Evolutionary conservation across 2,329 filamentous ascomycete species (phyloP), one percentile per base, ranked within the genome.

Genomic region (Colletotrichum nymphaeae): DNA sequence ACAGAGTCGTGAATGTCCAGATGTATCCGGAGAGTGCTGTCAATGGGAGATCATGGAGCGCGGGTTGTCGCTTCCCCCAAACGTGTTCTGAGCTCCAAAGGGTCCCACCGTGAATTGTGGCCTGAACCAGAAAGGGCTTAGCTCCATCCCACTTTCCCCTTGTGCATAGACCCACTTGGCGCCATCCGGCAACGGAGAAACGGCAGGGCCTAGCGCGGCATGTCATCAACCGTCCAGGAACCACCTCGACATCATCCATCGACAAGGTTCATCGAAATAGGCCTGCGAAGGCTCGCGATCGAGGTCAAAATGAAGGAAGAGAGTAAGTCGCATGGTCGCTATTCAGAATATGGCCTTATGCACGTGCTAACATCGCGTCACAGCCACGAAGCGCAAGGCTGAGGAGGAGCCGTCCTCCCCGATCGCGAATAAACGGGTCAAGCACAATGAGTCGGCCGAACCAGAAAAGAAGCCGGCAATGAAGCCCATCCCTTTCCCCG

Each of bases 401-500:
- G 87, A 86, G 63, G 90, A 93, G 76, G 92, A 93, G 75, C 89
- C 90, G 58, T 84, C 88, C 68, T 91, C 90, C 64, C 88, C 90
- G 24, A 87, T 88, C 62, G 88, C 90, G 63, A 83, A 87, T 22
- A 95, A 95, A 83, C 89, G 93, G 77, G 80, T 90, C 53, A 93
- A 93, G 83, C 86, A 88, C 70, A 72, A 71, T 62, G 82, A 85
- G 63, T 82, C 83, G 5, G 78, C 81, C 59, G 84, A 89, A 76
- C 81, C 84, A 8, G 85, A 87, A 19, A 89, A 89, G 78, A 88
- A 88, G 72, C 81, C 84, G 6, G 82, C 82, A 7, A 87, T 89
- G 76, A 91, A 91, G 77, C 90, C 91, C 22, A 94, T 97, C 46
- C 94, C 94, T 1, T 98, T 97, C 78, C 95, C 95, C 1, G 95